phyloP scores from a whole-genome alignment of 2,329 filamentous ascomycete genomes.

The Penicillium sp. region DNA sequence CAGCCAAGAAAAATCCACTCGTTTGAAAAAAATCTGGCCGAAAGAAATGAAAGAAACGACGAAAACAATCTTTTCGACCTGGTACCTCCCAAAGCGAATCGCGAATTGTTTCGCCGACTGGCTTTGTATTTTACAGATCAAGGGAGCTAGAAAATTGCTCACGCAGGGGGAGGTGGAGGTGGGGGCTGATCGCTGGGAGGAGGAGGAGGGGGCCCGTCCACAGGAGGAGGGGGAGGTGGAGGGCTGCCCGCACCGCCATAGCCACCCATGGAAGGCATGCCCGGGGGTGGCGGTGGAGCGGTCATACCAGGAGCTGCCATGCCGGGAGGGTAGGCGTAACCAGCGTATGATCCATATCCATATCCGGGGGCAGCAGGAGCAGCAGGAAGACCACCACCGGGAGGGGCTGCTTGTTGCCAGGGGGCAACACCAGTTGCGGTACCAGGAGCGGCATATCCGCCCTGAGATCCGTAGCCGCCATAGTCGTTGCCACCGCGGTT shows the following conservation, averaged over 20 bases:
- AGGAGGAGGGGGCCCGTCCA: constrained; percentile 48
- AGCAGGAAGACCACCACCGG: constrained; percentile 49
- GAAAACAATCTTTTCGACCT: not conserved
- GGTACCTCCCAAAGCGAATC: not conserved
- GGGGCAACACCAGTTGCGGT: constrained; percentile 54
- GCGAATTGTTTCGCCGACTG: not conserved
- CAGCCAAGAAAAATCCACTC: not conserved
- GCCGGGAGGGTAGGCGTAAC: constrained; percentile 48
- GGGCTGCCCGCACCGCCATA: constrained; percentile 43
- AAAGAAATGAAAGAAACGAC: not conserved
- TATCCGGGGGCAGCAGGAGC: constrained; percentile 55
- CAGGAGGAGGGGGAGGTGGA: constrained; percentile 40
- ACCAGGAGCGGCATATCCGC: constrained; percentile 49
- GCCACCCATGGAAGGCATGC: constrained; percentile 45
- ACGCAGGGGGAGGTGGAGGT: constrained; percentile 61
- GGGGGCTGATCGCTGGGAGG: constrained; percentile 62
- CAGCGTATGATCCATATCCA: constrained; percentile 60
- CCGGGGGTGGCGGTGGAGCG: constrained; percentile 54
- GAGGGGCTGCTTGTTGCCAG: constrained; percentile 64
- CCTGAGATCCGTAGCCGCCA: constrained; percentile 43
- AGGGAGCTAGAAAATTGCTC: constrained; percentile 10
- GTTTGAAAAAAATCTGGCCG: not conserved
- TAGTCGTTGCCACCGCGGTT: constrained; percentile 51
- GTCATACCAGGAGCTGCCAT: constrained; percentile 55
- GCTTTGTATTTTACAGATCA: not conserved